Evolutionary conservation across 306 rosid genomes (phyloP), one percentile per base, ranked within the genome.

Genomic region (Medicago ruthenica): DNA sequence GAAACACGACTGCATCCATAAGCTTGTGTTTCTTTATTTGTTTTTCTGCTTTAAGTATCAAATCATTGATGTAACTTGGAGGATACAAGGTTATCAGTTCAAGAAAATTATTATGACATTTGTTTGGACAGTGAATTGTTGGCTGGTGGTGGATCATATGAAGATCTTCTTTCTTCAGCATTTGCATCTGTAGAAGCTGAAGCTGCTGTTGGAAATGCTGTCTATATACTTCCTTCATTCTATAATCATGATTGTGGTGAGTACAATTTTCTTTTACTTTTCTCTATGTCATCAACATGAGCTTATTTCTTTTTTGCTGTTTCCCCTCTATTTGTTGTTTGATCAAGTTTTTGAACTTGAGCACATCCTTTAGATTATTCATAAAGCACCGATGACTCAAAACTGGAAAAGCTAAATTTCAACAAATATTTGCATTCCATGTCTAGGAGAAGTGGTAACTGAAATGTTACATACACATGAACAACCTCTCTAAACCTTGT

Each of bases 211-310:
- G 98, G 98, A 47, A 82, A 86, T 87, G 96, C 96, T 62, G 90
- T 94, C 62, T 94, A 91, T 74, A 87, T 94, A 81, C 96, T 94
- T 69, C 96, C 96, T 18, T 91, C 97, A 9, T 90, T 94, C 87
- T 94, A 94, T 76, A 94, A 94, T 84, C 98, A 91, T 78, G 96
- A 94, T 45, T 94, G 97, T 76, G 97, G 98, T 83, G 58, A 73
- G 85, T 67, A 55, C 63, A 79, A 41, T 73, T 78, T 7, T 80
- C 60, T 55, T 57, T 44, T 47, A 60, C 70, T 75, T 72, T 17
- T 20, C 16, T 34, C 20, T 15, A 47, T 84, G 41, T 63, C 75
- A 36, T 69, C 37, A 21, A 64, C 36, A 36, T 45, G 48, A 9
- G 36, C 59, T 65, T 20, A 37, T 18, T 9, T 12, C 67, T 2